These are phyloP conservation scores for Vachellia collinsii DNA, from an alignment of 306 rosid species.

Conservation along the genomic window DNA sequence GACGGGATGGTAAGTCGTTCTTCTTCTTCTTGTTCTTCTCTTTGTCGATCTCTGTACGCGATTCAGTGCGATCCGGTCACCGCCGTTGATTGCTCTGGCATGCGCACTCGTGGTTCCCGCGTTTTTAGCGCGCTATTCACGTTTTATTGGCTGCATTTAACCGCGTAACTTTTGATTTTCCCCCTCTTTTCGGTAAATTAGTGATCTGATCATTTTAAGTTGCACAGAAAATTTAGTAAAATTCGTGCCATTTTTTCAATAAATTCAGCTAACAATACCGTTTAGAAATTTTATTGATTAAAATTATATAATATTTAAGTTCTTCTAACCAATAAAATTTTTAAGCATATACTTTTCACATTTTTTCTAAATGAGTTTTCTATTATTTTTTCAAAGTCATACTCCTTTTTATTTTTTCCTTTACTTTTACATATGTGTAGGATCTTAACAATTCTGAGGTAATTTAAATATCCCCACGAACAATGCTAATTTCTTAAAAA, in stretches of 20 bases:
- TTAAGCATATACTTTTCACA: too few species aligned
- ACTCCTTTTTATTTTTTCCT: too few species aligned
- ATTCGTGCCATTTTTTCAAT: too few species aligned
- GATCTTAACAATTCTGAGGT: neutral
- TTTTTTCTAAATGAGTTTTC: too few species aligned
- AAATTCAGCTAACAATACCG: too few species aligned
- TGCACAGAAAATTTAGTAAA: neutral
- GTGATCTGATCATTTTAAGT: neutral
- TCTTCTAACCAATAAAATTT: too few species aligned
- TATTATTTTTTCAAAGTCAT: neutral
- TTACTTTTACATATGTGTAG: neutral
- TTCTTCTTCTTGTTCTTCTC: neutral
- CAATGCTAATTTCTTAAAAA: neutral
- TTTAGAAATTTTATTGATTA: too few species aligned
- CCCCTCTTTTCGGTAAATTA: neutral
- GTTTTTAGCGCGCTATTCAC: too few species aligned
- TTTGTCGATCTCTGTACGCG: slow-evolving; percentile 1
- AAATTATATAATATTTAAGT: too few species aligned
- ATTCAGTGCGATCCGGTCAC: slow-evolving; percentile 31
- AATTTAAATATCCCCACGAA: neutral
- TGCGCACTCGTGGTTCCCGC: neutral
- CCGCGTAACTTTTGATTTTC: neutral
- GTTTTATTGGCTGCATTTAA: neutral
- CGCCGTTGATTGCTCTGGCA: neutral
- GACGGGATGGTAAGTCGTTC: slow-evolving; percentile 73